phyloP scores from a whole-genome alignment of 1,139 yeast species.

The Diutina ranongensis region DNA sequence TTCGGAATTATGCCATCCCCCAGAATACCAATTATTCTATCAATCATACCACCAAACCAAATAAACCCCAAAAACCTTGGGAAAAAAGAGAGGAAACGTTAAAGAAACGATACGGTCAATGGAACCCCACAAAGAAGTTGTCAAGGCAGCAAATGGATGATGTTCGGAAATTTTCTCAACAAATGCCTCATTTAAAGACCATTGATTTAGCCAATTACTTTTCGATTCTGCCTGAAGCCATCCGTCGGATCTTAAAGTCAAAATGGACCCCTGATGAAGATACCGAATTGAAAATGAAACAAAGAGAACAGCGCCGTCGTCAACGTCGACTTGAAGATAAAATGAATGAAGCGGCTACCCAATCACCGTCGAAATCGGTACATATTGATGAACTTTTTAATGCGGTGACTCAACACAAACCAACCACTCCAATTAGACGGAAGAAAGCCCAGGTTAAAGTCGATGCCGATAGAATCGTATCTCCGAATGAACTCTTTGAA shows the following conservation, averaged over 20 bases:
- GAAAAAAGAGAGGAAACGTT: conserved; percentile 52
- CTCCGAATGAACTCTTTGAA: neutral
- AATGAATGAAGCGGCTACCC: neutral
- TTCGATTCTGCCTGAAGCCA: conserved; percentile 70
- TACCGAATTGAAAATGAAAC: conserved; percentile 34
- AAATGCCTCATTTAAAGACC: conserved; percentile 49
- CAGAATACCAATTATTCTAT: too few species aligned
- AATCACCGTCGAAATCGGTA: neutral
- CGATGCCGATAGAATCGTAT: neutral
- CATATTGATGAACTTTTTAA: neutral
- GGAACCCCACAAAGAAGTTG: conserved; percentile 64
- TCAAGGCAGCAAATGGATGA: conserved; percentile 64
- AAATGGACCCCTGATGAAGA: conserved; percentile 58
- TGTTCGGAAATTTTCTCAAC: conserved; percentile 42
- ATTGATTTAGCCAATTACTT: conserved; percentile 54
- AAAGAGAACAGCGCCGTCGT: conserved; percentile 32
- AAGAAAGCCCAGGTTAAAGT: too few species aligned
- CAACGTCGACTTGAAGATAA: neutral
- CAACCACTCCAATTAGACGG: neutral
- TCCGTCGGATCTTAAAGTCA: conserved; percentile 67
- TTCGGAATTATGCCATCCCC: too few species aligned
- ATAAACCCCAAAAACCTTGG: conserved; percentile 35
- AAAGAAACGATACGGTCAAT: conserved; percentile 45
- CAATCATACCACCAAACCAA: neutral
- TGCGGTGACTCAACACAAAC: neutral